Percentiles rank a stretch among this genome's conserved stretches.
Conservation (phyloP, 495 filamentous ascomycete species). For the Lineolata rhizophorae region DNA sequence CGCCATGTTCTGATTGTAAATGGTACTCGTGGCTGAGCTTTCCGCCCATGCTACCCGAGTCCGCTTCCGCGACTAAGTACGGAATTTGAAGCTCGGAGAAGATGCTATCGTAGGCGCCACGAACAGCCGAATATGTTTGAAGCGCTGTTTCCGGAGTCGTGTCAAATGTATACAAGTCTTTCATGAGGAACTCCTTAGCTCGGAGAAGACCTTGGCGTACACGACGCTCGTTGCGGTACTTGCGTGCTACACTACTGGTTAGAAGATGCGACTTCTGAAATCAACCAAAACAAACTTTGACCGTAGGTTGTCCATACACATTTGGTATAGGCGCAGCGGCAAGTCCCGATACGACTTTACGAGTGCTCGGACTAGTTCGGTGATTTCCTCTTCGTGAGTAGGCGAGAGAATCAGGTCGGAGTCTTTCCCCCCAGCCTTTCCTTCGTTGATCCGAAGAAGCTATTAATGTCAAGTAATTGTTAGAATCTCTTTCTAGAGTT, state of each 20-base stretch:
- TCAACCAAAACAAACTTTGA: neutral
- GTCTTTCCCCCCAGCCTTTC: too few relatives aligned
- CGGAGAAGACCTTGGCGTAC: slow-evolving; percentile 76
- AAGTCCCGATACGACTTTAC: slow-evolving; percentile 74
- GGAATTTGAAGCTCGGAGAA: slow-evolving; percentile 73
- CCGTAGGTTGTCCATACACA: slow-evolving; percentile 32
- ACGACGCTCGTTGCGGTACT: slow-evolving; percentile 81
- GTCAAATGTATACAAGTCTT: slow-evolving; percentile 96
- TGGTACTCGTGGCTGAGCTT: slow-evolving; percentile 89
- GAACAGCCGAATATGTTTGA: slow-evolving; percentile 54
- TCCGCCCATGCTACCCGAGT: slow-evolving; percentile 91
- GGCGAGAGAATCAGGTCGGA: slow-evolving; percentile 60
- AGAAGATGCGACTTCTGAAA: slow-evolving; percentile 2
- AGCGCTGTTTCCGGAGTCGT: slow-evolving; percentile 37
- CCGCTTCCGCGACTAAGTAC: slow-evolving; percentile 65
- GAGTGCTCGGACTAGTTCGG: slow-evolving; percentile 45
- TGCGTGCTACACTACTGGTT: slow-evolving; percentile 33
- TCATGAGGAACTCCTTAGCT: slow-evolving; percentile 92
- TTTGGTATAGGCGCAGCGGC: slow-evolving; percentile 77
- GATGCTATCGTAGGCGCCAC: slow-evolving; percentile 43
- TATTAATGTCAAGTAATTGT: slow-evolving; percentile 13
- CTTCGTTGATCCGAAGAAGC: slow-evolving; percentile 64
- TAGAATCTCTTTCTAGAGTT: slow-evolving; percentile 6
- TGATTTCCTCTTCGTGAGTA: slow-evolving; percentile 95
- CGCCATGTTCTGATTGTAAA: slow-evolving; percentile 56